Evolutionary conservation across 192 early-diverging fungal species (phyloP), one percentile per base, ranked within the genome.

Genomic region (Backusella westeae): DNA sequence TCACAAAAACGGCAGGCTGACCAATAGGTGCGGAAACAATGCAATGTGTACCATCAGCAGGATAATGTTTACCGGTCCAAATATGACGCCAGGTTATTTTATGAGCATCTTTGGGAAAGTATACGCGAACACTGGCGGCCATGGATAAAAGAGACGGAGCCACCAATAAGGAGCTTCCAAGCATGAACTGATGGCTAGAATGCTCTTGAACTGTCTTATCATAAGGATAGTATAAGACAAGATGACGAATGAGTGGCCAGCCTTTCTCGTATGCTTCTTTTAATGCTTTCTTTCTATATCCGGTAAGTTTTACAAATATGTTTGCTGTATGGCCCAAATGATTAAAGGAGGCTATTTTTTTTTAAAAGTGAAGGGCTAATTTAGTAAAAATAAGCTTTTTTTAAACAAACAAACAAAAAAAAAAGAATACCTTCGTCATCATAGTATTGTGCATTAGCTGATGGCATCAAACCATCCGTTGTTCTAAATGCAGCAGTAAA

Each of bases 391-490:
- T n/a, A 21, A 52, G 39, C 21, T n/a, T 15, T 36, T 35, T 10
- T 35, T 12, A 14, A 26, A 21, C 5, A 41, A 32, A 23, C 36
- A 23, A 21, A 35, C 15, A 34, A 32, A 17, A n/a, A 1, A 12
- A 6, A 19, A 44, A 29, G 8, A 19, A 46, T 75, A 84, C 82
- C 76, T 36, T 84, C 82, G 23, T 73, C 35, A 73, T 78, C 69
- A 66, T 84, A 82, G 36, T 83, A 79, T 32, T 84, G 82, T 1
- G 82, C 82, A 75, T 84, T 84, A 2, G 8, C 73, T 8, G 65
- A 41, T 32, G 82, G 82, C 21, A 82, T 81, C 52, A 67, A 67
- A 65, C 80, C 75, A 73, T 78, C 77, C 0, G 74, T 44, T 6
- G 81, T 80, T 63, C 81, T 56, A 59, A 84, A 84, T 6, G 73